A percentile compares a stretch with the other conserved stretches of the same genome.
Evolutionary conservation across 2,329 filamentous ascomycete genomes (phyloP).

Genomic region (Sarocladium kiliense): DNA sequence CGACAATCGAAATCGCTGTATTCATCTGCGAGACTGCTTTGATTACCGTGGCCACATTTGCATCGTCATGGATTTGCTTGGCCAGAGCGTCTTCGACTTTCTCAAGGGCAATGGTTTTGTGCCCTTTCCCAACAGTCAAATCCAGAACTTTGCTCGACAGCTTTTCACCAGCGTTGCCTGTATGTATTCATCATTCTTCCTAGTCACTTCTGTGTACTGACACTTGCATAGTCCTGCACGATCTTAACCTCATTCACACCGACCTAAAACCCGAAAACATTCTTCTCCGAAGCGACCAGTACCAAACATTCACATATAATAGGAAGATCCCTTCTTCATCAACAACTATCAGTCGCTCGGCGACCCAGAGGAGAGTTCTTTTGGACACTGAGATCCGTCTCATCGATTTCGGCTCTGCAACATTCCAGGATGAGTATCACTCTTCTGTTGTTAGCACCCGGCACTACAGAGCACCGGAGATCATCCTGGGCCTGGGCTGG

Average conservation of each 20-base stretch:
- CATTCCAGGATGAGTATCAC: conserved; percentile 69
- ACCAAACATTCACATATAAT: conserved; percentile 68
- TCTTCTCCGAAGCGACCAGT: conserved; percentile 58
- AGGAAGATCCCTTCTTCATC: conserved; percentile 65
- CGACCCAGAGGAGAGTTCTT: conserved; percentile 58
- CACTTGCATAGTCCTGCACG: conserved; percentile 69
- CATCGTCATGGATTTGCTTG: conserved; percentile 70
- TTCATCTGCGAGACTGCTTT: conserved; percentile 93
- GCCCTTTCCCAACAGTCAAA: conserved; percentile 96
- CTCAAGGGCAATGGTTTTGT: conserved; percentile 93
- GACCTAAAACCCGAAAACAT: conserved; percentile 69
- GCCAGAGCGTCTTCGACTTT: conserved; percentile 97
- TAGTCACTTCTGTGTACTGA: conserved; percentile 13
- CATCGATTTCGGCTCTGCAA: conserved; percentile 68
- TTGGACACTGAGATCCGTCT: conserved; percentile 65
- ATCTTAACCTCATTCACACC: conserved; percentile 95
- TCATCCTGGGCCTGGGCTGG: conserved; percentile 66
- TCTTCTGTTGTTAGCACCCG: conserved; percentile 66
- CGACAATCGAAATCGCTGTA: conserved; percentile 91
- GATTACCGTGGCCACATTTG: conserved; percentile 97
- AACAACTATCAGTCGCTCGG: conserved; percentile 52
- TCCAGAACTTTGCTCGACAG: conserved; percentile 93
- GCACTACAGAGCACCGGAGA: conserved; percentile 66
- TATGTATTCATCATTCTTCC: conserved; percentile 42
- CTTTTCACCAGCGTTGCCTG: conserved; percentile 97